These are phyloP conservation scores for Acmispon strigosus DNA, from an alignment of 306 rosid species.

Conservation along the genomic window DNA sequence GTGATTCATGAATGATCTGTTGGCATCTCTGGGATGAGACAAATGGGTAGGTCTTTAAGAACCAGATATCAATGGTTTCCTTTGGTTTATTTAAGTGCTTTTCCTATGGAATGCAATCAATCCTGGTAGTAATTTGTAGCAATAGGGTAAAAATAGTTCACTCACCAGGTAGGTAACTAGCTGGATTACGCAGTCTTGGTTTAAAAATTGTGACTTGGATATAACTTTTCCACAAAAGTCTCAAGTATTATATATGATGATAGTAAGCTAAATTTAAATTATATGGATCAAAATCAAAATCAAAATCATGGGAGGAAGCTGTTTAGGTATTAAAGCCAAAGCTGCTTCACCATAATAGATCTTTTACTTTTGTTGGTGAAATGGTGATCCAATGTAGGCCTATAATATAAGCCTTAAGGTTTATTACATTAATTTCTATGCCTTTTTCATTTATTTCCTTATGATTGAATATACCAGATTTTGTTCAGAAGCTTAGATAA, in stretches of 20 bases:
- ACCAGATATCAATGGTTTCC: neutral
- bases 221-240: neutral
- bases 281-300: neutral
- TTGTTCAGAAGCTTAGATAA: neutral
- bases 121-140: neutral
- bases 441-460: neutral
- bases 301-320: neutral
- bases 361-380: neutral
- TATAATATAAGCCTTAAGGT: neutral
- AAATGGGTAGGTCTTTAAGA: neutral
- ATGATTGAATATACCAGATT: neutral
- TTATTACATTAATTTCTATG: neutral
- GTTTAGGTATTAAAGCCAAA: neutral
- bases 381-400: neutral
- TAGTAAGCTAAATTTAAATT: conserved; percentile 1
- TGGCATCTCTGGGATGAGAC: neutral
- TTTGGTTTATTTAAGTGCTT: conserved; percentile 1
- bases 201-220: neutral
- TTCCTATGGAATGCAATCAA: neutral
- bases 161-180: neutral
- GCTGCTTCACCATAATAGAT: neutral
- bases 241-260: neutral
- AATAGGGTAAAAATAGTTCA: neutral
- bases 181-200: neutral
- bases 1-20: neutral